Base-by-base conservation (phyloP, 495 filamentous ascomycete genomes). In the Podospora conica region DNA sequence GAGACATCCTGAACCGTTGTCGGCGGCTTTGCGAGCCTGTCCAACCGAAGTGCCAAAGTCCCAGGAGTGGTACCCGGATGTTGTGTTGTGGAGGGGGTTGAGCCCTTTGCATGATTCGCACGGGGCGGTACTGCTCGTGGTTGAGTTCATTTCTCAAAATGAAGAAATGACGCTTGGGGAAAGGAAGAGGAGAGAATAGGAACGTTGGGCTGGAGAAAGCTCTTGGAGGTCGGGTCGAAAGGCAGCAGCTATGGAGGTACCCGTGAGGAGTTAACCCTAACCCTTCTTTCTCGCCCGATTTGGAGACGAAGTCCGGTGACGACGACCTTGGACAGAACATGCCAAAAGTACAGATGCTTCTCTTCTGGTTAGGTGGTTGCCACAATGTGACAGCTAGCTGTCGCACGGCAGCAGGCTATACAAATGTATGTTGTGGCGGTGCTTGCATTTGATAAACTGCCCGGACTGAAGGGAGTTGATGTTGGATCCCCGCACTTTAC, bases 381-480 rank as follows among this genome's bases (percentile, higher is more conserved):
- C 27, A 18, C 23, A 31, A 0, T 20, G 23, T 8, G 23, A 27
- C 27, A 22, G 31, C 59, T 15, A 21, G 18, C 15, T 9, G 53
- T 55, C 25, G 53, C 25, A 63, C 53, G 31, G 55, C 61, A 63
- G 53, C 61, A 18, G 61, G 27, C 21, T 55, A n/a, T 7, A 23
- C 24, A 33, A 63, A n/a, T n/a, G 18, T 53, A 63, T 40, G 48
- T 63, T 12, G 60, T 59, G 58, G 58, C 29, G 29, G 22, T n/a
- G 27, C 21, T 53, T 55, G 60, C 60, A 63, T 55, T 63, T 40
- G 48, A 63, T 55, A 63, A 63, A 55, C 23, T 18, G 60, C 21
- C 48, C 61, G 61, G 61, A 63, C 61, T 40, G 61, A 55, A 28
- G 61, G 61, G 61, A 61, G n/a, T n/a, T n/a, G n/a, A n/a, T n/a